Percentiles rank a stretch among this genome's conserved stretches.
Evolutionary conservation across 768 basidiomycete genomes (phyloP).

Genomic region (Phylloporus rhodoxanthus): DNA sequence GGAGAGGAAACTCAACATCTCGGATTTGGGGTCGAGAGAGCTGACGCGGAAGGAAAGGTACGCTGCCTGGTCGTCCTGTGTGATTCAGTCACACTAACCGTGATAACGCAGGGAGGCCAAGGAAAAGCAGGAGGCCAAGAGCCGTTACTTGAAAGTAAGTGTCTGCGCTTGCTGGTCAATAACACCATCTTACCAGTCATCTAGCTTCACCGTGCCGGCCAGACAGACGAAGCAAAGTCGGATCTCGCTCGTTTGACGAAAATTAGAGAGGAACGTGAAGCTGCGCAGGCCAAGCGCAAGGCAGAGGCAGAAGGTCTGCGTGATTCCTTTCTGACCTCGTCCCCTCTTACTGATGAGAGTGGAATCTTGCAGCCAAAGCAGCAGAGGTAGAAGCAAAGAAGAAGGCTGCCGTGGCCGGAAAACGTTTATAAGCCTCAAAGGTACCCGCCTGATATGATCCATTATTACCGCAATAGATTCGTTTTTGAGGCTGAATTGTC

Average conservation of each 20-base stretch:
- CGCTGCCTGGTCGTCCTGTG: constrained; percentile 3
- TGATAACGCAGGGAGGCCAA: constrained; percentile 65
- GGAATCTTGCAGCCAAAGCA: constrained; percentile 46
- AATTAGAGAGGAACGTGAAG: constrained; percentile 84
- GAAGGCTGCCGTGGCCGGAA: constrained; percentile 32
- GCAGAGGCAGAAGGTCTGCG: constrained; percentile 79
- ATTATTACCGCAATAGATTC: not conserved
- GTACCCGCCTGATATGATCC: not conserved
- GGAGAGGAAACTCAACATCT: constrained; percentile 67
- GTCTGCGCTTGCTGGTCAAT: not conserved
- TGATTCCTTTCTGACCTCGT: not conserved
- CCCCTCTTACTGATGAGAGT: not conserved
- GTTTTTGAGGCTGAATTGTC: not conserved
- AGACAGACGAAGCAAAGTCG: constrained; percentile 85
- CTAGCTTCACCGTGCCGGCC: constrained; percentile 69
- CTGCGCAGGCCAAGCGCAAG: constrained; percentile 79
- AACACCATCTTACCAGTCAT: not conserved
- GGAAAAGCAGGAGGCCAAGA: constrained; percentile 86
- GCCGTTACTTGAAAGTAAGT: constrained; percentile 78
- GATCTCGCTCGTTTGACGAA: constrained; percentile 82
- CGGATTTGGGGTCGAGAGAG: constrained; percentile 64
- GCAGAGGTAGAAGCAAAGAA: constrained; percentile 61
- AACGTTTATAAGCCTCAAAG: constrained; percentile 35
- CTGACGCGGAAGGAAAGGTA: constrained; percentile 63
- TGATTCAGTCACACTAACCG: not conserved